These are phyloP conservation scores for Luzula sylvatica DNA, from an alignment of 176 grass and related monocot genomes.

Conservation along the genomic window DNA sequence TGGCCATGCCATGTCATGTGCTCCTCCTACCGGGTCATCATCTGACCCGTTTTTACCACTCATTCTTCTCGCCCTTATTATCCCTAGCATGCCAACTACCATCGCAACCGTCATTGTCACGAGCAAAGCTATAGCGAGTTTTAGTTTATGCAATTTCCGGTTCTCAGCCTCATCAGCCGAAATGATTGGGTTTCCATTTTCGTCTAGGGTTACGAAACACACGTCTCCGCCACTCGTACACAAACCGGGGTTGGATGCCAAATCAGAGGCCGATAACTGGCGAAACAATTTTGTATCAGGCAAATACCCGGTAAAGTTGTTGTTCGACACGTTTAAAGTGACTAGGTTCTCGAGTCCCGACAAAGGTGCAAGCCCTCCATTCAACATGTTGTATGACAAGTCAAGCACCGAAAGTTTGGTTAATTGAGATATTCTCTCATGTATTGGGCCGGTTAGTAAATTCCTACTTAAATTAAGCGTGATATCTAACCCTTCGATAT, in stretches of 20 bases:
- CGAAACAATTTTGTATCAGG: slow-evolving; percentile 96
- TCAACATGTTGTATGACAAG: slow-evolving; percentile 63
- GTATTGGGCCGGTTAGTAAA: slow-evolving; percentile 42
- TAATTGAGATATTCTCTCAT: slow-evolving; percentile 41
- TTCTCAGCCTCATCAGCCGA: slow-evolving; percentile 28
- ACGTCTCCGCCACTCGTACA: slow-evolving; percentile 84
- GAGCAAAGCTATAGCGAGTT: slow-evolving; percentile 68
- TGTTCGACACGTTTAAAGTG: slow-evolving; percentile 80
- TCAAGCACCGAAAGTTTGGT: slow-evolving; percentile 78
- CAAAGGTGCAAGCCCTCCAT: slow-evolving; percentile 45
- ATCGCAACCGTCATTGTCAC: slow-evolving; percentile 76
- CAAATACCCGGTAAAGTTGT: slow-evolving; percentile 91
- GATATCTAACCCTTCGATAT: slow-evolving; percentile 56
- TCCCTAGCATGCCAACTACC: slow-evolving; percentile 69
- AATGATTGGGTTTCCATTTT: slow-evolving; percentile 31
- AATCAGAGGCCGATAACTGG: slow-evolving; percentile 59
- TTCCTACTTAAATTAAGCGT: slow-evolving; percentile 80
- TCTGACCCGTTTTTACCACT: slow-evolving; percentile 23
- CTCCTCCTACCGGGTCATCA: slow-evolving; percentile 35
- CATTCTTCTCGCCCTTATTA: slow-evolving; percentile 49
- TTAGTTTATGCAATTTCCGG: slow-evolving; percentile 48
- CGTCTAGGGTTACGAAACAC: slow-evolving; percentile 58
- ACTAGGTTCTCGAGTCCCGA: slow-evolving; percentile 71
- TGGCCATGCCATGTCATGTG: slow-evolving; percentile 62
- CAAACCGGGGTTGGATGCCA: slow-evolving; percentile 57